Evolutionary conservation across 305 asterid genomes (phyloP), one percentile per base, ranked within the genome.

Genomic region (Salvia sclarea): DNA sequence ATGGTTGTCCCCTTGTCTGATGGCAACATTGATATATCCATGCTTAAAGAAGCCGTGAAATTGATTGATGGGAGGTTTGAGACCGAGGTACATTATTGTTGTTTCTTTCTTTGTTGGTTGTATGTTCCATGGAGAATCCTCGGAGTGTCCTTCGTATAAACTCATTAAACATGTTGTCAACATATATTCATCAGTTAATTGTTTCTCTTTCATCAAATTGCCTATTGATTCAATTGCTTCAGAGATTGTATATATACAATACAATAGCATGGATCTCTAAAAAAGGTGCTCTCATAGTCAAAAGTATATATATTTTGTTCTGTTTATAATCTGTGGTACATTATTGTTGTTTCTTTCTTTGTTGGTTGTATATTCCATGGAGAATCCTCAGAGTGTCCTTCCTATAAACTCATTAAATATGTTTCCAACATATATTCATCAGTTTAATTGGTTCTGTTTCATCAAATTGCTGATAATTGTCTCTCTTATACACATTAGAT

Each of bases 1-100:
- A 89, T 92, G 98, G 95, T 89, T 30, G 86, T 91, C 68, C 99
- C 99, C 14, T 78, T 87, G 76, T 77, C 90, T 43, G 60, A 91
- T 50, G 96, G 96, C 50, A 92, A 85, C 69, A 74, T 89, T 52
- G 96, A 89, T 61, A 85, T 90, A 62, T 87, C 97, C 78, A 89
- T 91, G 99, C 97, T 94, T 63, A 77, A 78, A 83, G 86, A 91
- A 60, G 99, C 97, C 1, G 93, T 94, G 53, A 76, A 77, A 61
- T 73, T 94, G 79, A 87, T 94, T 24, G 64, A 75, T 44, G 90
- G 99, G 64, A 85, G 75, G 69, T 91, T 89, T 73, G 97, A 91
- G 84, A 94, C 97, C 2, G 97, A 94, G 97, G 98, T 88, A 78
- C 31, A 45, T 35, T 30, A 22, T 28, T 31, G 20, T 66, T 48